Evolutionary conservation across 495 filamentous ascomycete species (phyloP), one percentile per base, ranked within the genome.

Genomic region (Penicillium ochrochloron): DNA sequence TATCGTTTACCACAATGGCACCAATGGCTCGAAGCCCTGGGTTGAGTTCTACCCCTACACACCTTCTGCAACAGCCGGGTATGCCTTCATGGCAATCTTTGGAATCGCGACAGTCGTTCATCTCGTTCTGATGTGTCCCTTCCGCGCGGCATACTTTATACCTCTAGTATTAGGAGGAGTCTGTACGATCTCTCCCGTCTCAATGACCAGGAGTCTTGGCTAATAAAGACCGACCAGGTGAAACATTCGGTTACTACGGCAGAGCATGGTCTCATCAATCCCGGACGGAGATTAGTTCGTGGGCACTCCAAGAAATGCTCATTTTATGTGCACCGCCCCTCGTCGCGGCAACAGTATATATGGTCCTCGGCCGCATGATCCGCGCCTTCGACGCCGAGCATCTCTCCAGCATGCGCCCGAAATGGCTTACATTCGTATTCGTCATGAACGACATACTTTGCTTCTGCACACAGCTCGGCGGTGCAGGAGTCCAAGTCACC

Each of bases 311-410:
- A 55, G 72, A 79, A 52, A 75, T 83, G 63, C 74, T 83, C 62
- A 75, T 82, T 42, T 70, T 79, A n/a, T 74, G 78, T 58, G 74
- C 81, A 2, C 71, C 74, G 0, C 83, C 82, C 0, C 72, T 86
- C 37, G 75, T 83, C 62, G 79, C 86, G 5, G 85, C 85, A 3
- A 85, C 83, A 0, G 79, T 88, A 27, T 88, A 87, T 75, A 88
- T 87, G 84, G 74, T 81, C 21, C 83, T 88, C 19, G 84, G 78
- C 0, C 78, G 85, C 1, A 61, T 88, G 14, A 82, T 87, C 39
- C 72, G 69, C n/a, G 67, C 82, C 23, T 75, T 84, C 14, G 65
- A 82, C 35, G 85, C 79, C 27, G 84, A 86, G 34, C 62, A 75
- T 27, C 71, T 68, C 37, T 74, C 75, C 33, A 64, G 58, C 52